Conservation (phyloP, 148 eudicot species). For the Camellia granthamiana region DNA sequence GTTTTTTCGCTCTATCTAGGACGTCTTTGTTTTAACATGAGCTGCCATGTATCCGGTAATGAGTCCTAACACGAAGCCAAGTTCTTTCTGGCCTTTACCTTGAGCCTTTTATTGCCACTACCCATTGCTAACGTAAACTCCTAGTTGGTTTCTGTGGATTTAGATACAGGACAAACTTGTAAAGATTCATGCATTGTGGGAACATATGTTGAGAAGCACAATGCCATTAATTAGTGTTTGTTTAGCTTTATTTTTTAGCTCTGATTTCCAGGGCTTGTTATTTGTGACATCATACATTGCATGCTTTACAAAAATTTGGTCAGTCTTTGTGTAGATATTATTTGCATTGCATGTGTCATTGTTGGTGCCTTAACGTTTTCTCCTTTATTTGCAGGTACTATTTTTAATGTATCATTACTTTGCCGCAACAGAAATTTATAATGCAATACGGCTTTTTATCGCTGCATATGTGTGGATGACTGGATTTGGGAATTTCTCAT, state of each 20-base stretch:
- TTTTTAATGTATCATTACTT: conserved; percentile 96
- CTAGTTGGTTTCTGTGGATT: background rate
- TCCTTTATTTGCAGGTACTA: conserved; percentile 49
- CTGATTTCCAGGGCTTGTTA: background rate
- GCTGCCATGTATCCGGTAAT: background rate
- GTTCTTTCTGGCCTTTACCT: background rate
- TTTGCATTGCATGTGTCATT: background rate
- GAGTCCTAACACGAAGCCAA: background rate
- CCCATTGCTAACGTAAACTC: background rate
- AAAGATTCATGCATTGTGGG: background rate
- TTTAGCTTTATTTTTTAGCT: background rate
- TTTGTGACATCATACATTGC: too few relatives aligned
- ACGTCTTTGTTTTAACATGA: background rate
- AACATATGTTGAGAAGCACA: background rate
- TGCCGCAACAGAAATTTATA: conserved; percentile 87
- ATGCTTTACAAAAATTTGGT: background rate
- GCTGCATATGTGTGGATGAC: conserved; percentile 99
- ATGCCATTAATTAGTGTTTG: background rate
- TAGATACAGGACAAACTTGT: background rate
- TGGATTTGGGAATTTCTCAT: conserved; percentile 97
- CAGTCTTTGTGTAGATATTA: background rate
- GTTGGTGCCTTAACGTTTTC: background rate
- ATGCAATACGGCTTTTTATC: conserved; percentile 87
- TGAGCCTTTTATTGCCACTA: background rate
- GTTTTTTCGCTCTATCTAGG: background rate